Base-by-base conservation (phyloP, 345 rosid genomes). In the Populus ilicifolia region DNA sequence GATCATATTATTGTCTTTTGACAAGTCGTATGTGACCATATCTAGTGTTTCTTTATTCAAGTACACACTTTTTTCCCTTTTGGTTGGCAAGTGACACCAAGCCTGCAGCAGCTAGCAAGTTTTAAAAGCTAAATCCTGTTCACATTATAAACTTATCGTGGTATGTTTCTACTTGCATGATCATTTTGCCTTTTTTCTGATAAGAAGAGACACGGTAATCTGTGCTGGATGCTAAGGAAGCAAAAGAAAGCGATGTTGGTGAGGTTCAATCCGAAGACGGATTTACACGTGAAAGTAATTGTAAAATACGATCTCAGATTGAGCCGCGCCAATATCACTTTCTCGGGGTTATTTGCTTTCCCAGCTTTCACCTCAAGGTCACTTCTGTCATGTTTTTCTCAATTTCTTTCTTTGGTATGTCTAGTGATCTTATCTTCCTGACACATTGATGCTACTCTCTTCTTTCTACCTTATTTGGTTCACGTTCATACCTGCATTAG, bases 301-400 rank as follows among this genome's bases (percentile, higher is more conserved):
- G 92, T 89, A 87, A 88, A 87, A 75, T 83, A 79, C 90, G 91
- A 86, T 92, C 97, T 92, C 97, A 83, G 97, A 92, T 92, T 92
- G 94, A 92, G 97, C 97, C 97, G 97, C 94, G 97, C 97, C 97
- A 92, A 92, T 92, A 92, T 92, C 97, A 92, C 94, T 90, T 89
- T 82, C 41, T 10, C 2, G 2, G 25, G 27, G 25, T 74, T 14
- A 29, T n/a, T 72, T 67, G 71, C 74, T 82, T 78, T 74, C 75
- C 80, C 73, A 52, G 59, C 23, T 52, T 56, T 43, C 78, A 35
- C 8, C 36, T 38, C 71, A 5, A 65, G 9, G n/a, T 68, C 35
- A 67, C 67, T 65, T 46, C 23, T 20, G 14, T 33, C 20, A 23
- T 52, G 23, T 54, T 21, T 43, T 7, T 38, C 50, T 23, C 12